Evolutionary conservation across 2,329 filamentous ascomycete species (phyloP).

Genomic region (Fusarium sp.): DNA sequence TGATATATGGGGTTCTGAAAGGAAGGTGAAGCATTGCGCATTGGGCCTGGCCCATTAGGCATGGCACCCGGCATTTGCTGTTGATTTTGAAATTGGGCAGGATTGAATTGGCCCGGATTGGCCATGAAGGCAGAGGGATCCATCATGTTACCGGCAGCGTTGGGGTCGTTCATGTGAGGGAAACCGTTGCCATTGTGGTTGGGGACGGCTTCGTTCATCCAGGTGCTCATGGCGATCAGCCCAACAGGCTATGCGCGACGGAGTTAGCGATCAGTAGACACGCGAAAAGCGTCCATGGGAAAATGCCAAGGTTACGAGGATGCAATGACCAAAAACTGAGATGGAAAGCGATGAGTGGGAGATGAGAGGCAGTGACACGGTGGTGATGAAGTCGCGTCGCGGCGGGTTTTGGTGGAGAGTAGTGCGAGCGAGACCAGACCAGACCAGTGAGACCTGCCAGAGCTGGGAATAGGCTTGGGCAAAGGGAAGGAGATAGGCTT

Average conservation of each 20-base stretch:
- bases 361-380: conserved; percentile 61
- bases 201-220: conserved; percentile 75
- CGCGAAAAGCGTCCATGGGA: conserved; percentile 54
- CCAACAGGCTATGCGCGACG: conserved; percentile 55
- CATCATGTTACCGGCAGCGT: conserved; percentile 67
- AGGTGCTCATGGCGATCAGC: conserved; percentile 71
- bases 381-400: conserved; percentile 57
- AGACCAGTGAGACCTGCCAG: conserved; percentile 38
- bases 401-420: conserved; percentile 53
- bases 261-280: conserved; percentile 57
- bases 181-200: conserved; percentile 77
- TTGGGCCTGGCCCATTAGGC: conserved; percentile 82
- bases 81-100: conserved; percentile 64
- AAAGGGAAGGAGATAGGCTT: conserved; percentile 18
- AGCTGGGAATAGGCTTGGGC: conserved; percentile 31
- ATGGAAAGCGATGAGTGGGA: conserved; percentile 47
- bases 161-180: conserved; percentile 70
- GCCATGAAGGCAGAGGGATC: conserved; percentile 72
- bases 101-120: conserved; percentile 68
- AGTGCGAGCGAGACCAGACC: conserved; percentile 47
- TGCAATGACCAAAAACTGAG: conserved; percentile 48
- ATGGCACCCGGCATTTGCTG: conserved; percentile 66
- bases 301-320: conserved; percentile 45
- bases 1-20: conserved; percentile 83
- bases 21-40: conserved; percentile 81